Conservation (phyloP, 129 eudicot species). For the Cynara cardunculus region DNA sequence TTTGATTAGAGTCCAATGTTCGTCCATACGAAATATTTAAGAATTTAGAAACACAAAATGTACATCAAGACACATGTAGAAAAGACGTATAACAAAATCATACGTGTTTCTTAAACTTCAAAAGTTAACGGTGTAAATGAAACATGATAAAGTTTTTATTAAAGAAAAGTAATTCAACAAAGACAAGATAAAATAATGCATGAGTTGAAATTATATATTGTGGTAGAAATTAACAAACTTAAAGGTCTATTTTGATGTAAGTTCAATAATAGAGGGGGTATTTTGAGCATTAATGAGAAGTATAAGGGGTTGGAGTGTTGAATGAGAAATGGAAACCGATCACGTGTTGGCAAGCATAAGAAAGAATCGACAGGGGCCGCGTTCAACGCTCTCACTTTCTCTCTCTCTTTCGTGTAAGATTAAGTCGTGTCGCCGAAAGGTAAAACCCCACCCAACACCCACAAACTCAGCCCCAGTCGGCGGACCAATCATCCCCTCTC, state of each 20-base stretch:
- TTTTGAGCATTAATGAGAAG: background rate
- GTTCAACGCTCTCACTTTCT: constrained; percentile 31
- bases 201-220: background rate
- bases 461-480: constrained; percentile 21
- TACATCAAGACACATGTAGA: background rate
- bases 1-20: background rate
- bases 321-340: constrained; percentile 11
- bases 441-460: constrained; percentile 51
- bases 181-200: background rate
- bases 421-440: constrained; percentile 52
- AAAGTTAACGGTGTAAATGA: background rate
- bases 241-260: background rate
- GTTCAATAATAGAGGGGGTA: background rate
- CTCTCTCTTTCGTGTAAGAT: constrained; percentile 21
- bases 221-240: background rate
- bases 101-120: background rate
- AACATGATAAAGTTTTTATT: too few relatives aligned
- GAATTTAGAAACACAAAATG: background rate
- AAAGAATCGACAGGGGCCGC: constrained; percentile 36
- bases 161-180: too few relatives aligned
- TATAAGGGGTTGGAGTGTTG: background rate
- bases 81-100: background rate
- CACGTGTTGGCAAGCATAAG: constrained; percentile 43
- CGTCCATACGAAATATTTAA: background rate
- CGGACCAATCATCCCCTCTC: constrained; percentile 12